A percentile compares a stretch with the other conserved stretches of the same genome.
Conservation (phyloP, 164 flowering plant species). For the Annona cherimola region DNA sequence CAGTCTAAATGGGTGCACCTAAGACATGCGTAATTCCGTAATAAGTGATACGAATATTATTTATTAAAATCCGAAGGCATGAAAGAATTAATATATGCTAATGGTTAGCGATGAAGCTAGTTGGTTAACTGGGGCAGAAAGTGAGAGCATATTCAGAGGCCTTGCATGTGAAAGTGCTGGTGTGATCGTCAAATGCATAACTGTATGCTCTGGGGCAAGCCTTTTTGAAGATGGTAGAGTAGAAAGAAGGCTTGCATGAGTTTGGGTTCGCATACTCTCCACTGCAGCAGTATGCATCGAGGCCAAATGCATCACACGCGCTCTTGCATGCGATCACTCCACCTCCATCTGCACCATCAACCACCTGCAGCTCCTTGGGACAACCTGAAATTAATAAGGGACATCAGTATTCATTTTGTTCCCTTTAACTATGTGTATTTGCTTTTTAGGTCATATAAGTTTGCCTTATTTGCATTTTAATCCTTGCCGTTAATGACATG, state of each 20-base stretch:
- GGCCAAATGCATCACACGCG: conserved; percentile 72
- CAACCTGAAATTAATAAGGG: conserved; percentile 33
- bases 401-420: no score
- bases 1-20: no score
- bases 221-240: conserved; percentile 60
- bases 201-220: conserved; percentile 85
- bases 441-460: no score
- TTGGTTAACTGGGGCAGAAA: conserved; percentile 47
- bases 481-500: no score
- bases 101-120: no score
- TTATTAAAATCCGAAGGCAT: no score
- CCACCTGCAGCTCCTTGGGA: conserved; percentile 52
- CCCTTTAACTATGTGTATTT: no score
- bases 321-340: conserved; percentile 80
- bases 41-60: no score
- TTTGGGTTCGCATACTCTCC: conserved; percentile 69
- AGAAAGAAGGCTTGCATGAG: conserved; percentile 60
- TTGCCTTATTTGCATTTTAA: no score
- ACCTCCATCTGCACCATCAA: conserved; percentile 34
- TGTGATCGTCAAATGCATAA: conserved; percentile 79
- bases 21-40: no score
- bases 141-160: conserved; percentile 53
- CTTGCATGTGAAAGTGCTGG: conserved; percentile 82
- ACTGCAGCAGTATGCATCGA: conserved; percentile 78
- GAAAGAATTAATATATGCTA: no score